phyloP scores from a whole-genome alignment of 805 yeast species.

The Metschnikowia lochheadii region DNA sequence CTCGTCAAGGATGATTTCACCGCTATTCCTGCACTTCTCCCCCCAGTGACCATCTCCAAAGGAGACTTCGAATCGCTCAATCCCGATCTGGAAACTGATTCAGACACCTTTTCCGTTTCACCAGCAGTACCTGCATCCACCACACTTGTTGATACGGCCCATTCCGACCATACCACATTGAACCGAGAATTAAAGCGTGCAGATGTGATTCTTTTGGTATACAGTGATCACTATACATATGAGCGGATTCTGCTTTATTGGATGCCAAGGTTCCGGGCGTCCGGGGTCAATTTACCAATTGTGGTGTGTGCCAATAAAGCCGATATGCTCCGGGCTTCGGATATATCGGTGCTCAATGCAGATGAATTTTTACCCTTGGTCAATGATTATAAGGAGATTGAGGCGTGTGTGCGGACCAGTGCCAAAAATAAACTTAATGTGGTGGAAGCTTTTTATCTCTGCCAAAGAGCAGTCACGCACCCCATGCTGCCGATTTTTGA shows the following conservation, averaged over 20 bases:
- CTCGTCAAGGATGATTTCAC: slow-evolving; percentile 79
- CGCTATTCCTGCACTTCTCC: slow-evolving; percentile 71
- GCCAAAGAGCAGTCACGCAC: slow-evolving; percentile 88
- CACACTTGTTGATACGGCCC: slow-evolving; percentile 73
- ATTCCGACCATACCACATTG: slow-evolving; percentile 56
- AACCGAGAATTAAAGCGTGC: slow-evolving; percentile 77
- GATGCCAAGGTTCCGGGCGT: slow-evolving; percentile 88
- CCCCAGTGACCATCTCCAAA: slow-evolving; percentile 79
- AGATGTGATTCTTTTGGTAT: slow-evolving; percentile 91
- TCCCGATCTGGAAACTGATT: slow-evolving; percentile 11
- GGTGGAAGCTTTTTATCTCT: slow-evolving; percentile 86
- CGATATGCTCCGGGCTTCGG: slow-evolving; percentile 43
- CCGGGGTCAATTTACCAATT: slow-evolving; percentile 94
- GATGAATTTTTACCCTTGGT: slow-evolving; percentile 85
- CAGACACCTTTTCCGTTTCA: slow-evolving; percentile 16
- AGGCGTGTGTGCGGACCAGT: slow-evolving; percentile 83
- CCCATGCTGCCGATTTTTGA: slow-evolving; percentile 93
- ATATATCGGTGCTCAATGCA: slow-evolving; percentile 39
- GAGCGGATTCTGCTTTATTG: slow-evolving; percentile 89
- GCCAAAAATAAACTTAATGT: slow-evolving; percentile 83
- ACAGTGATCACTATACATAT: slow-evolving; percentile 90
- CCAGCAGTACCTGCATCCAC: slow-evolving; percentile 46
- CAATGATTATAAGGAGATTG: slow-evolving; percentile 90
- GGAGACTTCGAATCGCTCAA: slow-evolving; percentile 46
- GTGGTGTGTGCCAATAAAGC: slow-evolving; percentile 83